phyloP scores from a whole-genome alignment of 2,329 filamentous ascomycete species.

The Fusarium veterinarium region DNA sequence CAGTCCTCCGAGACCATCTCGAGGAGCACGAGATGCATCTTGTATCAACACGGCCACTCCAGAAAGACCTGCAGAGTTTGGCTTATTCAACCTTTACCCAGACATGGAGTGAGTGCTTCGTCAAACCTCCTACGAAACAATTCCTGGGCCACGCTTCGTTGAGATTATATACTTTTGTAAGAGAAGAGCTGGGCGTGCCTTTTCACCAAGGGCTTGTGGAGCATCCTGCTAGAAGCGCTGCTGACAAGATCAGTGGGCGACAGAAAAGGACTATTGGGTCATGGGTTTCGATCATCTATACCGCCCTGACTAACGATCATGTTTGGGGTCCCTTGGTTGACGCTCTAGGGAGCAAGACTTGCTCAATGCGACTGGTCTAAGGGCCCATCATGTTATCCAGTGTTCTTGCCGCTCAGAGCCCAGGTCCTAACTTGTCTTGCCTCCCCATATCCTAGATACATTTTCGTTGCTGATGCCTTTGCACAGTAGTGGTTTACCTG shows the following conservation, averaged over 20 bases:
- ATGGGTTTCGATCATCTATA: not conserved
- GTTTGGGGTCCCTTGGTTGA: not conserved
- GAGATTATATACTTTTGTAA: not conserved
- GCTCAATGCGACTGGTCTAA: fast-evolving
- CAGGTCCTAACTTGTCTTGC: fast-evolving
- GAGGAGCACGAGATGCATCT: fast-evolving
- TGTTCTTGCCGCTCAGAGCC: fast-evolving
- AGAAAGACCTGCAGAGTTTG: not conserved
- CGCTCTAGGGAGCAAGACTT: fast-evolving
- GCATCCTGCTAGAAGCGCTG: not conserved
- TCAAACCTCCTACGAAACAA: fast-evolving
- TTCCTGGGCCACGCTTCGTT: not conserved
- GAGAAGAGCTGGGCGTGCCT: fast-evolving
- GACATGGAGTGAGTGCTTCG: not conserved
- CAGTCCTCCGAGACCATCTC: fast-evolving
- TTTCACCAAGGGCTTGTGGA: not conserved
- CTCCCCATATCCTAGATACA: fast-evolving
- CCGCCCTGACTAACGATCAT: not conserved
- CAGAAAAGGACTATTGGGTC: not conserved
- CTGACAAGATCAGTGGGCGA: fast-evolving
- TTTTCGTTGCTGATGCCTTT: not conserved
- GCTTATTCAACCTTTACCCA: fast-evolving
- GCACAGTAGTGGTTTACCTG: fast-evolving
- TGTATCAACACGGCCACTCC: fast-evolving
- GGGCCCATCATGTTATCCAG: fast-evolving